Percentiles rank a stretch among this genome's conserved stretches.
Conservation (phyloP, 768 basidiomycete species). For the Mrakia hoshinonis region DNA sequence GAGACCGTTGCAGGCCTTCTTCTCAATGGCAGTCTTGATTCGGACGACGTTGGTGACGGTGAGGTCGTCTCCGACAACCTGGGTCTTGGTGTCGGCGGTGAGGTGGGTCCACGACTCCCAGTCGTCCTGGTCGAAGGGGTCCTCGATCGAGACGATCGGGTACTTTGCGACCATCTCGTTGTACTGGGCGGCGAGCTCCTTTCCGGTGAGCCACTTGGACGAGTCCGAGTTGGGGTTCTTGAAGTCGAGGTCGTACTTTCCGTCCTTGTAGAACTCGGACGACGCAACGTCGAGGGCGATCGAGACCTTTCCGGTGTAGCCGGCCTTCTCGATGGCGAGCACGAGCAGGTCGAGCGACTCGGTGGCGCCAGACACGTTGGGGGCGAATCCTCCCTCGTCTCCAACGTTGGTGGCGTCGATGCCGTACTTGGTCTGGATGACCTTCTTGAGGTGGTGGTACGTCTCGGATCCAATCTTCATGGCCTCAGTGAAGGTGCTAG, state of each 20-base stretch:
- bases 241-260: conserved; percentile 69
- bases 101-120: conserved; percentile 97
- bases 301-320: conserved; percentile 96
- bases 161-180: conserved; percentile 52
- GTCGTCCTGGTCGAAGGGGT: conserved; percentile 99
- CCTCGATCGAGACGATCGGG: conserved; percentile 66
- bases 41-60: conserved; percentile 95
- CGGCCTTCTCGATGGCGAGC: conserved; percentile 95
- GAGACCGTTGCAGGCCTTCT: conserved; percentile 98
- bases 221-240: conserved; percentile 99
- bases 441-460: conserved; percentile 96
- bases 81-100: conserved; percentile 62
- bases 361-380: conserved; percentile 93
- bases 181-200: conserved; percentile 88
- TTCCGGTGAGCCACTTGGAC: conserved; percentile 88
- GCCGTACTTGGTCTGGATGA: conserved; percentile 97
- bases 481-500: conserved; percentile 74
- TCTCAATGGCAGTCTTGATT: conserved; percentile 98
- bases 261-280: conserved; percentile 99
- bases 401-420: conserved; percentile 99
- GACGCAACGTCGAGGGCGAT: conserved; percentile 98
- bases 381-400: conserved; percentile 99
- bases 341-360: conserved; percentile 91
- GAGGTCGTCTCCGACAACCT: conserved; percentile 63
- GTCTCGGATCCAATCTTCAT: conserved; percentile 98